Base-by-base conservation (phyloP, 495 filamentous ascomycete genomes). In the Apiosordaria backusii region DNA sequence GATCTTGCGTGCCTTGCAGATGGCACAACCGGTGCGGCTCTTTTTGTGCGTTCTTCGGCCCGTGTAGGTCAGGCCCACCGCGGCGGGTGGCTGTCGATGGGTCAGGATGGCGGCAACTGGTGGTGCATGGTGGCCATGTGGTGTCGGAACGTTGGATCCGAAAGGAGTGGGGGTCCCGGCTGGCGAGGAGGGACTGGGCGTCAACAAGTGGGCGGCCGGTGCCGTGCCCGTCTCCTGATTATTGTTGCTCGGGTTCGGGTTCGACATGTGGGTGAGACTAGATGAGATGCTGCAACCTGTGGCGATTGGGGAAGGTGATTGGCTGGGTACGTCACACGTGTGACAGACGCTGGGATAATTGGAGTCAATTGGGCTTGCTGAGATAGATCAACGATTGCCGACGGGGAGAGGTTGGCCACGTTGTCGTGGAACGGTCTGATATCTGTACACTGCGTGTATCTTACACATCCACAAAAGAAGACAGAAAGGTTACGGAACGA, bases 1-100 rank as follows among this genome's bases (percentile, higher is more conserved):
- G 61, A 81, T 79, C 65, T 81, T 81, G 21, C 79, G 64, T 18
- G 72, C 61, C 65, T 81, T 81, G 66, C 79, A 81, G 1, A 64
- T 74, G n/a, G 66, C 58, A 61, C 79, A 81, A 13, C 79, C 79
- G 4, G 76, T 79, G 25, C 79, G 73, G 55, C 77, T 78, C 75
- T 81, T 81, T 27, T 69, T 72, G 64, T 81, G 78, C 10, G 73
- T 52, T 50, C 71, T 68, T 6, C 73, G 64, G 19, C 53, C 61
- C 7, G 54, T 23, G 25, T 26, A 23, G 18, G 57, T 25, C 4
- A 61, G 1, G 59, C 35, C 35, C 35, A 45, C 35, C 35, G 35
- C 10, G 35, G 35, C 5, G 24, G 26, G 16, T 25, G 25, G 24
- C 19, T 40, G 59, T 25, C 24, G 24, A 27, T 27, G 59, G 29